Base-by-base conservation (phyloP, 2,329 filamentous ascomycete species). In the Pyricularia pennisetigena region DNA sequence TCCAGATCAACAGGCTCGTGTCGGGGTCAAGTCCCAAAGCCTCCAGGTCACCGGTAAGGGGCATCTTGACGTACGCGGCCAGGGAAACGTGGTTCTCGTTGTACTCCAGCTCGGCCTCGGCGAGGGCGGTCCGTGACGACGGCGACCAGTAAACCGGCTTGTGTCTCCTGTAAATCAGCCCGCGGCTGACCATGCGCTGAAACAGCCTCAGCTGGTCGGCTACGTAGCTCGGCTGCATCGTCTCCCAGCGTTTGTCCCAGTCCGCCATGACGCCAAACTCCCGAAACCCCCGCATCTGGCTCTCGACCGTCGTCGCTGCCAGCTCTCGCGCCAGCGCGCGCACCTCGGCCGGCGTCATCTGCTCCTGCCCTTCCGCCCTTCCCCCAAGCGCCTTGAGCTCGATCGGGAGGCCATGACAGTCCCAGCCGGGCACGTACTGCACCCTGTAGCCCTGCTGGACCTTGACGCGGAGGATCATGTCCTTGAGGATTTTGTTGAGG, bases 391-490 rank as follows among this genome's bases (percentile, higher is more conserved):
- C 95, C 79, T 98, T 99, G 73, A 98, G 85, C 82, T 99, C 95
- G 75, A 99, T 99, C 0, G 95, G 95, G 65, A 99, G 84, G 0
- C 95, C 95, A 81, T 99, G 95, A 72, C 95, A 99, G 77, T 99
- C 96, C 95, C 95, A 99, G 64, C 95, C 94, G 2, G 95, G 95
- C 20, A 93, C 83, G 75, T 96, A 99, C 57, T 88, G 83, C 41
- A 98, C 89, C 70, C 87, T 84, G 72, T 86, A 89, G 23, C 92
- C 95, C 75, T 90, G 85, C 70, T 91, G 88, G 70, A 98, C 81
- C 79, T 97, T 88, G 70, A 90, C 88, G 59, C 95, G 87, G 73
- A 93, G 84, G 70, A 97, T 92, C 74, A 98, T 91, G 79, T 99
- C 95, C 82, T 99, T 99, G 69, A 97, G 83, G 73, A 98, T 90